Evolutionary conservation across 352 stramenopile genomes (phyloP).

Genomic region (Elongisporangium senticosum): DNA sequence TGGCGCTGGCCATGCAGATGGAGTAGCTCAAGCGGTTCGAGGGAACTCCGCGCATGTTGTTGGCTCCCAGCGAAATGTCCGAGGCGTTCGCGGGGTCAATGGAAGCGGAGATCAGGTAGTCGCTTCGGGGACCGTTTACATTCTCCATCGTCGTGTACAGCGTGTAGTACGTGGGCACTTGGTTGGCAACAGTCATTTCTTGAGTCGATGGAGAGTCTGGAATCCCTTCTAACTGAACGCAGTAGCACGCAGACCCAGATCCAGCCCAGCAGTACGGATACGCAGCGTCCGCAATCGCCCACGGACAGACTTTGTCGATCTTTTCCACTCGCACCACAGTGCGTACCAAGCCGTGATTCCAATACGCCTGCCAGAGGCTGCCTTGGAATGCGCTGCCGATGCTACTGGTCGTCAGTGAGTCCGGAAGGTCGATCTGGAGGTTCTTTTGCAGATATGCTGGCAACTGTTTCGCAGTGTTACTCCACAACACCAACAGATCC

Average conservation of each 20-base stretch:
- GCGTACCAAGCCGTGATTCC: background rate
- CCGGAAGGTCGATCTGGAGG: background rate
- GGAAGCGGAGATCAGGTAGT: background rate
- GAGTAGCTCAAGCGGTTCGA: slow-evolving; percentile 5
- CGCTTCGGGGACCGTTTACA: background rate
- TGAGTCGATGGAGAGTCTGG: background rate
- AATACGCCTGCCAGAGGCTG: background rate
- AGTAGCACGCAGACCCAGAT: background rate
- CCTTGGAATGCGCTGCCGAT: background rate
- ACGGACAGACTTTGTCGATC: background rate
- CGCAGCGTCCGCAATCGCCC: background rate
- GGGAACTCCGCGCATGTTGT: slow-evolving; percentile 1
- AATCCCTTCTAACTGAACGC: background rate
- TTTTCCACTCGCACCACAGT: background rate
- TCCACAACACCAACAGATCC: background rate
- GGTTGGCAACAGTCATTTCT: background rate
- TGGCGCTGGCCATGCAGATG: slow-evolving; percentile 3
- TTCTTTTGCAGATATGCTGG: background rate
- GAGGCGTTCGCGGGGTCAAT: background rate
- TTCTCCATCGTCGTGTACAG: background rate
- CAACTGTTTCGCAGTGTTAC: background rate
- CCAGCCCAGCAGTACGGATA: background rate
- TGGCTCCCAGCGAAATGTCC: background rate
- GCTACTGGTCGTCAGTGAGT: background rate
- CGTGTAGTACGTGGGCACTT: background rate